phyloP scores from a whole-genome alignment of 371 early-diverging fungal species.

The Catenaria anguillulae region DNA sequence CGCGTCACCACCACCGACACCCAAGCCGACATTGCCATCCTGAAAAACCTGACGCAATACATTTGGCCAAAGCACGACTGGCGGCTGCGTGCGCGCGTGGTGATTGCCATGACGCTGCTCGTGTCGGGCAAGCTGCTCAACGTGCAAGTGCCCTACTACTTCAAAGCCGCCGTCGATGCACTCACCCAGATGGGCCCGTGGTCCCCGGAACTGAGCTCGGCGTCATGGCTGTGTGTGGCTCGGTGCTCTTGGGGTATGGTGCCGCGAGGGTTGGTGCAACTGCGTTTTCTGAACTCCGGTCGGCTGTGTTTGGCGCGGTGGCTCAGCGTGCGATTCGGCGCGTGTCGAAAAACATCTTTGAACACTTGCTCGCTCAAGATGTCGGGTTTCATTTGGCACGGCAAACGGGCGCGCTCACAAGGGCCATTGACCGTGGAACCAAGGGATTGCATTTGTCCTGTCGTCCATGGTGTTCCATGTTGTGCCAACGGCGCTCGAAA shows the following conservation, averaged over 20 bases:
- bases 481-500: constrained; percentile 84
- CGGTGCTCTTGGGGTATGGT: constrained; percentile 56
- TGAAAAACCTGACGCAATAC: constrained; percentile 1
- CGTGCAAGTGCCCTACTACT: constrained; percentile 86
- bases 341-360: constrained; percentile 71
- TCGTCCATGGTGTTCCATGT: constrained; percentile 86
- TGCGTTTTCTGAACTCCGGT: constrained; percentile 73
- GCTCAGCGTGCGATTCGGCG: constrained; percentile 87
- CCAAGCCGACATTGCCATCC: not conserved
- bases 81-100: constrained; percentile 68
- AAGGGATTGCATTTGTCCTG: constrained; percentile 90
- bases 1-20: too few relatives aligned
- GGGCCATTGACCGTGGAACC: constrained; percentile 94
- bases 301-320: constrained; percentile 85
- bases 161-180: constrained; percentile 75
- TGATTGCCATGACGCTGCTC: constrained; percentile 60
- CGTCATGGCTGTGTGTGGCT: constrained; percentile 56
- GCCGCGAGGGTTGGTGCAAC: constrained; percentile 72
- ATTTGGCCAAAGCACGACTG: constrained; percentile 17
- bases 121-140: constrained; percentile 69
- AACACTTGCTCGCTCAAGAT: constrained; percentile 71
- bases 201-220: constrained; percentile 18
- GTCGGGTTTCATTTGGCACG: constrained; percentile 73
- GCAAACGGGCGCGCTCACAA: constrained; percentile 85
- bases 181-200: constrained; percentile 16